Evolutionary conservation across 306 rosid genomes (phyloP).

Genomic region (Luffa aegyptiaca): DNA sequence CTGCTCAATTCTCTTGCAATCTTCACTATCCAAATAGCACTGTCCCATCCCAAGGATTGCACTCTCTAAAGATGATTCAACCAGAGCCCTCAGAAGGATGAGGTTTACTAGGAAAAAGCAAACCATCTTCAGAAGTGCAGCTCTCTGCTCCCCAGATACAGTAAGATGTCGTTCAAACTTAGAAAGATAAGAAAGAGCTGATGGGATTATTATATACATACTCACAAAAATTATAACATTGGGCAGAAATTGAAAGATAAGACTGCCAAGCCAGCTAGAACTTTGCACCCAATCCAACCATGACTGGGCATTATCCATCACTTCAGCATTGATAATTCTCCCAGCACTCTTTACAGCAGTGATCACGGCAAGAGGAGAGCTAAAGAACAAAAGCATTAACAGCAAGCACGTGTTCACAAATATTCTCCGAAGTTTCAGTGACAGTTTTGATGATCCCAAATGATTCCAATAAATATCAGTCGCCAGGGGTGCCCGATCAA

Average conservation of each 20-base stretch:
- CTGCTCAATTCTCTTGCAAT: slow-evolving; percentile 95
- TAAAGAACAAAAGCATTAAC: slow-evolving; percentile 71
- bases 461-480: slow-evolving; percentile 92
- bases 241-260: slow-evolving; percentile 84
- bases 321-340: slow-evolving; percentile 77
- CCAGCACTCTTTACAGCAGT: slow-evolving; percentile 78
- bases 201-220: slow-evolving; percentile 84
- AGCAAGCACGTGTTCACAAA: slow-evolving; percentile 75
- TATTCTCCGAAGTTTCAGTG: slow-evolving; percentile 56
- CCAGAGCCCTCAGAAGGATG: slow-evolving; percentile 73
- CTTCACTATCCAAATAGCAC: slow-evolving; percentile 88
- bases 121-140: slow-evolving; percentile 91
- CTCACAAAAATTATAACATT: slow-evolving; percentile 83
- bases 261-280: slow-evolving; percentile 87
- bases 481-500: slow-evolving; percentile 93
- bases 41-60: slow-evolving; percentile 75
- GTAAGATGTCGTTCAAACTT: slow-evolving; percentile 88
- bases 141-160: slow-evolving; percentile 91
- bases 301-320: slow-evolving; percentile 83
- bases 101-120: slow-evolving; percentile 96
- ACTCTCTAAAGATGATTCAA: slow-evolving; percentile 85
- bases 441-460: slow-evolving; percentile 64
- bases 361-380: slow-evolving; percentile 92
- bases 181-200: slow-evolving; percentile 83
- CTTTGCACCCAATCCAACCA: slow-evolving; percentile 94